Base-by-base conservation (phyloP, 192 early-diverging fungal species). In the Backusella circina region DNA sequence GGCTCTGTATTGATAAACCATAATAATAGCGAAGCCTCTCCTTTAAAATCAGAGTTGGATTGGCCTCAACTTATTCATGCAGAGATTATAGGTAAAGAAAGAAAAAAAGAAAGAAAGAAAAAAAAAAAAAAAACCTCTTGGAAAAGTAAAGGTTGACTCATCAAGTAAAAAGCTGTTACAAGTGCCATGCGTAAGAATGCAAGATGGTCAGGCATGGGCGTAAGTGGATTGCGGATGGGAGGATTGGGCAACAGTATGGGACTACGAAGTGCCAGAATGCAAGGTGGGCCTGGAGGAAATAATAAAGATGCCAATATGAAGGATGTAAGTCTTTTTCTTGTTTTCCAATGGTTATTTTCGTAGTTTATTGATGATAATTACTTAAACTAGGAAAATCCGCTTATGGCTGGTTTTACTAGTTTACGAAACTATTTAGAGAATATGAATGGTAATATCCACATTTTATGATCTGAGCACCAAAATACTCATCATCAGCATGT, bases 141-240 rank as follows among this genome's bases (percentile, higher is more conserved):
- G n/a, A 41, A 18, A 30, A n/a, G 16, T 36, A 23, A 41, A 41
- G 39, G 18, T 16, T 44, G 23, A 64, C 18, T 74, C n/a, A 26
- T 16, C 1, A 41, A n/a, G 6, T 26, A 38, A 16, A 38, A 16
- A 81, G 79, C 79, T 68, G 93, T 95, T 30, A 91, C 89, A 15
- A 89, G 84, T 72, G 90, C 91, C 36, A 93, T 96, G 93, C 85
- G 92, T 23, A 92, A 90, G 79, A 95, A 94, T 82, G 90, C 92
- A 65, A 88, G 92, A 36, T 96, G 93, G 93, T 84, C 87, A 36
- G 87, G 87, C 8, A 85, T 87, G 77, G 86, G 85, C 39, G 85
- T 88, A 16, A 86, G 79, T 75, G 82, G 88, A n/a, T 67, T 88
- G 12, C 79, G 82, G 57, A 88, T 89, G 87, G 86, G 86, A 64